A percentile compares a stretch with the other conserved stretches of the same genome.
These are phyloP conservation scores for Sporothrix dimorphospora DNA, from an alignment of 2,329 filamentous ascomycete genomes.

Conservation along the genomic window DNA sequence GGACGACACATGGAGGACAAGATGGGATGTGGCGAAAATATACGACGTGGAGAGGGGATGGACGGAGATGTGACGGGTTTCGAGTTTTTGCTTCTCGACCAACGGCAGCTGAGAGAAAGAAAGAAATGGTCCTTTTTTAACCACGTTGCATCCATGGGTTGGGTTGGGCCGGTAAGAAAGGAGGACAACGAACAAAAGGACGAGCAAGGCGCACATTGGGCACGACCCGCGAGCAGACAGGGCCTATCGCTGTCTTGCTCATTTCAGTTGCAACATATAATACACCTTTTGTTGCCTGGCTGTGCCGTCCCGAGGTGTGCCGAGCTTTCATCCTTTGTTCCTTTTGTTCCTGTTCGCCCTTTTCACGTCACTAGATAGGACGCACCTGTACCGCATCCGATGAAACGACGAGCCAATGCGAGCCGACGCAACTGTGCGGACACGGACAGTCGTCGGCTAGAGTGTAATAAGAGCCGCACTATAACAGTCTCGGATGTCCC, in stretches of 20 bases:
- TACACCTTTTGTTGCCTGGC: background rate
- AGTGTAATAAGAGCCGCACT: background rate
- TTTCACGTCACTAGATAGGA: background rate
- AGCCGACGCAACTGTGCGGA: background rate
- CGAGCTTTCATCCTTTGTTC: background rate
- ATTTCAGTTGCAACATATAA: no score
- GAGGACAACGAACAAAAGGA: background rate
- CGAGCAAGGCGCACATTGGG: background rate
- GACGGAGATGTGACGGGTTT: background rate
- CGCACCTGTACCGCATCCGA: background rate
- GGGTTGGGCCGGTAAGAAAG: background rate
- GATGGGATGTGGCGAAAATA: conserved; percentile 3
- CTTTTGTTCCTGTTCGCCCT: background rate
- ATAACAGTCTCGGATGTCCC: no score
- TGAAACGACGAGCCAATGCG: background rate
- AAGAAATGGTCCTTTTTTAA: background rate
- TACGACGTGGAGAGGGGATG: background rate
- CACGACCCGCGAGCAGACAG: background rate
- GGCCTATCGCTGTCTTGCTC: background rate
- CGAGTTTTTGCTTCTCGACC: background rate
- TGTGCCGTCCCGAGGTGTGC: background rate
- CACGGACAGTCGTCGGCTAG: background rate
- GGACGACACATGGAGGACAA: background rate
- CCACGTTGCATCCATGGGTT: background rate
- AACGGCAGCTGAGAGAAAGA: background rate